Conservation (phyloP, 345 rosid genomes). For the Lepidium africanum region DNA sequence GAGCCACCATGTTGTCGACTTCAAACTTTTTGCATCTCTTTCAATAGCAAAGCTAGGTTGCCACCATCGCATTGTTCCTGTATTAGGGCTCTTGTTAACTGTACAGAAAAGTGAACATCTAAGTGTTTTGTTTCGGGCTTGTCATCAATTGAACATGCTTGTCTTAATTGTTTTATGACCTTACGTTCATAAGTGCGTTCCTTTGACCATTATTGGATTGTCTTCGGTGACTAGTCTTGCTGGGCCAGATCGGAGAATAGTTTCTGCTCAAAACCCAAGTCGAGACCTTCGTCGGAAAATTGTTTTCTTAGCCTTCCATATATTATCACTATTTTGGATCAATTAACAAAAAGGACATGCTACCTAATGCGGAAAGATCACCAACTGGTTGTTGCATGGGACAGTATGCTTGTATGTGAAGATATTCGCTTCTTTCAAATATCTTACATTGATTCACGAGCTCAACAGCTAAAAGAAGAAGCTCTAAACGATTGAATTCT, state of each 20-base stretch:
- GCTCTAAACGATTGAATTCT: not conserved
- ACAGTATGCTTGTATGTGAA: conserved; percentile 38
- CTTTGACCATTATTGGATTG: not conserved
- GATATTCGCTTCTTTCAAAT: conserved; percentile 5
- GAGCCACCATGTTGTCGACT: conserved; percentile 10
- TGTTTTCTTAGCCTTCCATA: not conserved
- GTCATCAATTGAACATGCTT: conserved; percentile 4
- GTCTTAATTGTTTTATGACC: not conserved
- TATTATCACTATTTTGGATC: not conserved
- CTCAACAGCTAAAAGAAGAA: conserved; percentile 1
- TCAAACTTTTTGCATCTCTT: conserved; percentile 12
- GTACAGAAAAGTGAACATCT: conserved; percentile 14
- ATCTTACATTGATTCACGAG: not conserved
- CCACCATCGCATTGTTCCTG: conserved; percentile 17
- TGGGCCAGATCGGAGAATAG: not conserved
- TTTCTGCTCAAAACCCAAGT: not conserved
- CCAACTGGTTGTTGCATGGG: conserved; percentile 42
- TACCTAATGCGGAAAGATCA: conserved; percentile 19
- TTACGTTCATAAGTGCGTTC: not conserved
- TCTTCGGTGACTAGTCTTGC: not conserved
- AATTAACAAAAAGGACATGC: not conserved
- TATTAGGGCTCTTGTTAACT: conserved; percentile 19
- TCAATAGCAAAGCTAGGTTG: conserved; percentile 9
- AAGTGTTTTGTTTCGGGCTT: conserved; percentile 1
- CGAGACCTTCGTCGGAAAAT: not conserved